Evolutionary conservation across 2,329 filamentous ascomycete genomes (phyloP), one percentile per base, ranked within the genome.

Genomic region (Phialophora expanda): DNA sequence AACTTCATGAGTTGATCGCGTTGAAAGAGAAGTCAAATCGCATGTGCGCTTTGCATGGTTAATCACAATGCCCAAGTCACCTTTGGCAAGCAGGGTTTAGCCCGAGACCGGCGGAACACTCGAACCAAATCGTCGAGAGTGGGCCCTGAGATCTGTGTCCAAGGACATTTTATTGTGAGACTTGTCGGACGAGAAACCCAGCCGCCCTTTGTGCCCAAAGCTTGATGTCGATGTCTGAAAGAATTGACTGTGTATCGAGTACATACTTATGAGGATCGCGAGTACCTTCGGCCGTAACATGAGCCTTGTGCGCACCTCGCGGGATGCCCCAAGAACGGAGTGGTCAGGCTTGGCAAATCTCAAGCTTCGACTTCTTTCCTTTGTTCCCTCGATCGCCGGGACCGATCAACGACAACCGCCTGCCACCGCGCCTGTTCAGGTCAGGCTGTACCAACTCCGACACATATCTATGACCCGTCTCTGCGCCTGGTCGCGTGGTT

Each of bases 271-370:
- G 20, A 12, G 20, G 20, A 51, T 63, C 61, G 61, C 61, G 61
- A 63, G 53, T 8, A 24, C 32, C 53, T 63, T 26, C 61, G 61
- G 61, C 61, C 61, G 61, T 63, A 63, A 34, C 46, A 26, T 22
- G 28, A 34, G 32, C 5, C 38, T 17, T 44, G 38, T 44, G 17
- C 17, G 17, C 38, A 44, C 17, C 38, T 53, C 26, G 44, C 54
- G 54, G 28, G 3, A 24, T 56, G 54, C 1, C 9, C 32, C 20
- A n/a, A 56, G 30, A 26, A 26, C n/a, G 26, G 54, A 22, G 24
- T 56, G 12, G 32, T 30, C 38, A n/a, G 38, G 14, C 38, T 44
- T n/a, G 38, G 38, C 38, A 24, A 20, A 20, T 44, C 38, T 44
- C 17, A 20, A n/a, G 17, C 20, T 2, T n/a, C 7, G 14, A 7